Evolutionary conservation across 768 basidiomycete genomes (phyloP), one percentile per base, ranked within the genome.

Genomic region (Trametes sanguinea): DNA sequence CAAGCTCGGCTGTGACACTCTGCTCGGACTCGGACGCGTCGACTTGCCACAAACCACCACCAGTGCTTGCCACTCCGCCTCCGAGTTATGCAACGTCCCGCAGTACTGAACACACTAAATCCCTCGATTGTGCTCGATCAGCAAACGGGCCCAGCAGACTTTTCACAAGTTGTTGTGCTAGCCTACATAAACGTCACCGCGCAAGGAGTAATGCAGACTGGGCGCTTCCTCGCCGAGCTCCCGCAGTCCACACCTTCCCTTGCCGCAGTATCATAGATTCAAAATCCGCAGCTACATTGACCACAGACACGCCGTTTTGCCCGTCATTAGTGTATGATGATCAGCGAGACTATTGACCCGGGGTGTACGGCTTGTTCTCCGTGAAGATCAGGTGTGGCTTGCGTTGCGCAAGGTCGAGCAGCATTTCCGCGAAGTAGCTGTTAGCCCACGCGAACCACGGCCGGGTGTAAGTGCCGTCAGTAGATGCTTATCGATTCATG

Each of bases 391-490:
- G 76, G 51, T 79, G 77, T 4, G 90, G 90, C 72, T 90, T 90
- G 61, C 89, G 80, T 64, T 83, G 77, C 44, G 90, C 90, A 37
- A 92, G 77, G 67, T 92, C 89, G 56, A 92, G 73, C 17, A 92
- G 76, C 88, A 91, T 90, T 76, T 92, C 90, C 39, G 90, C 85
- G 68, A 91, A 92, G 72, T 88, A 92, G 73, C 88, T 88, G 71
- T 90, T 90, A 13, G 86, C 90, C 89, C 89, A 91, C 22, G 90
- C 89, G 72, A 91, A 91, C 89, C 89, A 91, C 17, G 84, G 79
- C 22, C 89, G 80, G 39, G 88, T 90, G 68, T 88, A 90, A 14
- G 73, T 75, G 17, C 72, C 66, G 37, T 85, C 73, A 72, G n/a
- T 87, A 86, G 60, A 91, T 87, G 8, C 81, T 81, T 66, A 85